These are phyloP conservation scores for Xylaria sp. DNA, from an alignment of 2,329 filamentous ascomycete species.

Conservation along the genomic window DNA sequence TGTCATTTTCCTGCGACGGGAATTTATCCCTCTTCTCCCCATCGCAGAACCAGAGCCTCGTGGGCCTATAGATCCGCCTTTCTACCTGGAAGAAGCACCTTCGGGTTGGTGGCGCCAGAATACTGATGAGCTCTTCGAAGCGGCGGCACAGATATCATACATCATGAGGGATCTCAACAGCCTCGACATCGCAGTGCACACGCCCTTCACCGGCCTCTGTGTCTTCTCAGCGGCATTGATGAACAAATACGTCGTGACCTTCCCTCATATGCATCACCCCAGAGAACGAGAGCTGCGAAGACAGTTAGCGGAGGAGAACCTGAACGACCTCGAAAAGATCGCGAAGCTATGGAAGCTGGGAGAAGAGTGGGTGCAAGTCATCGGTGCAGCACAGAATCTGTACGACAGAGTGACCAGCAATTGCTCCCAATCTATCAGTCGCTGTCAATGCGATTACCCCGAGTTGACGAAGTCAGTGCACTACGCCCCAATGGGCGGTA, in stretches of 20 bases:
- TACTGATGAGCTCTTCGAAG: slow-evolving; percentile 24
- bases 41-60: slow-evolving; percentile 22
- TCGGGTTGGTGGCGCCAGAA: slow-evolving; percentile 26
- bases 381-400: slow-evolving; percentile 16
- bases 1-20: slow-evolving; percentile 18
- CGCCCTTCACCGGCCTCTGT: slow-evolving; percentile 26
- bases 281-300: slow-evolving; percentile 14
- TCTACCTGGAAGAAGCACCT: slow-evolving; percentile 23
- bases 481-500: slow-evolving; percentile 22
- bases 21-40: slow-evolving; percentile 25
- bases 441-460: slow-evolving; percentile 20
- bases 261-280: slow-evolving; percentile 21
- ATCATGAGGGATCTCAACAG: slow-evolving; percentile 27
- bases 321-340: slow-evolving; percentile 23
- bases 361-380: slow-evolving; percentile 27
- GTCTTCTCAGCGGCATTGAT: slow-evolving; percentile 27
- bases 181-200: slow-evolving; percentile 17
- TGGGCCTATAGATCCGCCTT: slow-evolving; percentile 24
- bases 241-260: slow-evolving; percentile 23
- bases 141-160: slow-evolving; percentile 25
- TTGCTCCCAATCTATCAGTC: slow-evolving; percentile 11
- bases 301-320: slow-evolving; percentile 23
- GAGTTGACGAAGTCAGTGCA: slow-evolving; percentile 24
- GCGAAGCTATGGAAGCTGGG: slow-evolving; percentile 23
- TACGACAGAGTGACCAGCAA: slow-evolving; percentile 21